Evolutionary conservation across 768 basidiomycete species (phyloP).

Genomic region (Cubamyces lactineus): DNA sequence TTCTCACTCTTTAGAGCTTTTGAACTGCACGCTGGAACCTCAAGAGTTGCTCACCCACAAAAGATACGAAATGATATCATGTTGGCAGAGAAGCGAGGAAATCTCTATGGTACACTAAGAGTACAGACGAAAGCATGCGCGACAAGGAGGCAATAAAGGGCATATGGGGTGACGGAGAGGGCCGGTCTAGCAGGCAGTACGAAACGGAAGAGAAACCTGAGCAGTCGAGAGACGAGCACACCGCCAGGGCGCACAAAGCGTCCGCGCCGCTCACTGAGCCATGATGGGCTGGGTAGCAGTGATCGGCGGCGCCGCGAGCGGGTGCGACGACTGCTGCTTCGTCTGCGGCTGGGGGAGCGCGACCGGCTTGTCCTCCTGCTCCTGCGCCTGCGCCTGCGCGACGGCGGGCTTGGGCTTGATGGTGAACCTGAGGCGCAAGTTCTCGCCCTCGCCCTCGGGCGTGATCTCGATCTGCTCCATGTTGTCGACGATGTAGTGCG

Average conservation of each 20-base stretch:
- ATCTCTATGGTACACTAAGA: slow-evolving; percentile 14
- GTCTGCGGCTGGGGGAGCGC: background rate
- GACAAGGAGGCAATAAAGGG: background rate
- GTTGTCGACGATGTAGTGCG: slow-evolving; percentile 58
- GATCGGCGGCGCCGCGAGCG: slow-evolving; percentile 15
- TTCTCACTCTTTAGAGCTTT: no score
- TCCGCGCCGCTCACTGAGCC: slow-evolving; percentile 7
- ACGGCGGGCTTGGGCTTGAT: slow-evolving; percentile 28
- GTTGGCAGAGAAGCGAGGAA: slow-evolving; percentile 1
- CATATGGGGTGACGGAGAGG: background rate
- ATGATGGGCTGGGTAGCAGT: slow-evolving; percentile 11
- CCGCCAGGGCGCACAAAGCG: background rate
- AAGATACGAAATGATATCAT: background rate
- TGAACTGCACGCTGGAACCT: no score
- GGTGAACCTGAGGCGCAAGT: slow-evolving; percentile 45
- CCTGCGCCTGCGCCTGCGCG: background rate
- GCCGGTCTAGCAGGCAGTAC: background rate
- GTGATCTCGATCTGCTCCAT: slow-evolving; percentile 53
- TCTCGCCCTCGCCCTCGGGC: slow-evolving; percentile 40
- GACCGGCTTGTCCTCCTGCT: background rate
- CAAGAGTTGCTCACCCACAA: no score
- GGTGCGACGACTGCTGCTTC: slow-evolving; percentile 8
- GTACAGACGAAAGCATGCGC: slow-evolving; percentile 10
- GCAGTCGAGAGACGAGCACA: background rate
- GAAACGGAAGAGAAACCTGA: background rate